Evolutionary conservation across 495 filamentous ascomycete species (phyloP).

Genomic region (Elasticomyces elasticus): DNA sequence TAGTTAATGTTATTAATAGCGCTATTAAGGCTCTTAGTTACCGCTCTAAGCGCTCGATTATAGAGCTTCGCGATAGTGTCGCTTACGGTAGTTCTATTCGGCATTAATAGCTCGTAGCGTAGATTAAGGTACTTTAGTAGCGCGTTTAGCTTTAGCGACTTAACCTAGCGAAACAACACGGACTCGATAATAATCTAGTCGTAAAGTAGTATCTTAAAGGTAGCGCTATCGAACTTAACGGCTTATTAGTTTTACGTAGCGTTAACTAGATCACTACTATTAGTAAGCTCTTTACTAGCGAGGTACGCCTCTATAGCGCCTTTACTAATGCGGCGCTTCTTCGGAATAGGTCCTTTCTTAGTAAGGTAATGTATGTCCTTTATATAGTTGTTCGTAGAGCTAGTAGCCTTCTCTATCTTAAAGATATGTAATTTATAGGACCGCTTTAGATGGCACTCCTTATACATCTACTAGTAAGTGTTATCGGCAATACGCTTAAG

Average conservation of each 20-base stretch:
- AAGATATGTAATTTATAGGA: not conserved
- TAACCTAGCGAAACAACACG: not conserved
- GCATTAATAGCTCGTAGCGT: not conserved
- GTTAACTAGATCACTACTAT: not conserved
- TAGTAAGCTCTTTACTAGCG: not conserved
- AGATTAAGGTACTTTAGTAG: not conserved
- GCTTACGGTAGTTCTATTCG: not conserved
- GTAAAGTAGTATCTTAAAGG: constrained; percentile 3
- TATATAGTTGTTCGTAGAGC: not conserved
- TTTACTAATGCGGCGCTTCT: not conserved
- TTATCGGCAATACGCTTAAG: not conserved
- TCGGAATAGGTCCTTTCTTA: not conserved
- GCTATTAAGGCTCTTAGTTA: not conserved
- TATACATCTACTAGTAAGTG: not conserved
- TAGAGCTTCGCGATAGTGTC: not conserved
- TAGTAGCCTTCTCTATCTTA: not conserved
- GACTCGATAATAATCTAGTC: constrained; percentile 4
- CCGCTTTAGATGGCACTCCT: not conserved
- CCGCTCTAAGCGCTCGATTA: not conserved
- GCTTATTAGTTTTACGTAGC: not conserved
- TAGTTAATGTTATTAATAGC: constrained; percentile 5
- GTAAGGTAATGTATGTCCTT: not conserved
- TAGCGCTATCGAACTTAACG: not conserved
- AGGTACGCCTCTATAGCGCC: not conserved
- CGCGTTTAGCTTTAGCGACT: not conserved